Evolutionary conservation across 2,329 filamentous ascomycete species (phyloP).

Genomic region (Sarocladium brachiariae): DNA sequence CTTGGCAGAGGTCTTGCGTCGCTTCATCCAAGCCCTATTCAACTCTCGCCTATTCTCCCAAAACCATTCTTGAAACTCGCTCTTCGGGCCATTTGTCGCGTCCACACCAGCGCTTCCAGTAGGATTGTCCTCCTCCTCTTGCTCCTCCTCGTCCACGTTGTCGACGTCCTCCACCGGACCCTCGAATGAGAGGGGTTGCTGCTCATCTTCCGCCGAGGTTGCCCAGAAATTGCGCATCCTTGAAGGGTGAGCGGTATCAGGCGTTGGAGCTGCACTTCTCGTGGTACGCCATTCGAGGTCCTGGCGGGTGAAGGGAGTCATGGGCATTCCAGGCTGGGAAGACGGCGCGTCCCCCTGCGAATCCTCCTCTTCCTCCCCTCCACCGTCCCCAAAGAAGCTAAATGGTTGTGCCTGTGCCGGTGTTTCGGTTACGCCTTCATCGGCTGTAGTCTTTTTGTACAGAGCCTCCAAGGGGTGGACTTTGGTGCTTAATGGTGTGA

Average conservation of each 20-base stretch:
- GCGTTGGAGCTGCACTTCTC: constrained; percentile 89
- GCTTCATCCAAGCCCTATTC: constrained; percentile 59
- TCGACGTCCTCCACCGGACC: constrained; percentile 21
- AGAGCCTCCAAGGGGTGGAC: constrained; percentile 87
- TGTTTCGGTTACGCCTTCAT: constrained; percentile 25
- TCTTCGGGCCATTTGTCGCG: constrained; percentile 19
- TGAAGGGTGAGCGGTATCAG: constrained; percentile 77
- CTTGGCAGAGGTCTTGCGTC: constrained; percentile 56
- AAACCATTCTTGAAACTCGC: constrained; percentile 61
- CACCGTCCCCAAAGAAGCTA: constrained; percentile 64
- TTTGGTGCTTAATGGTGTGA: constrained; percentile 38
- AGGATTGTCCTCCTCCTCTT: constrained; percentile 18
- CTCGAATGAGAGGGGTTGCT: constrained; percentile 26
- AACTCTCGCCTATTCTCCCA: constrained; percentile 60
- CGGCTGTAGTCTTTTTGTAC: constrained; percentile 65
- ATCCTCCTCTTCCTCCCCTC: constrained; percentile 39
- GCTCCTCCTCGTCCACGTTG: constrained; percentile 21
- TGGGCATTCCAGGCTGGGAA: constrained; percentile 42
- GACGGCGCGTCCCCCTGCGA: constrained; percentile 17
- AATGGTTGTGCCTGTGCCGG: constrained; percentile 50
- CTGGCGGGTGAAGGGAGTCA: constrained; percentile 76
- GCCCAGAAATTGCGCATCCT: constrained; percentile 52
- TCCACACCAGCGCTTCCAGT: constrained; percentile 13
- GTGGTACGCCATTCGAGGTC: constrained; percentile 65
- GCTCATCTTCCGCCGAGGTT: constrained; percentile 19